Conservation (phyloP, 805 yeast genomes). For the Nakazawaea holstii region DNA sequence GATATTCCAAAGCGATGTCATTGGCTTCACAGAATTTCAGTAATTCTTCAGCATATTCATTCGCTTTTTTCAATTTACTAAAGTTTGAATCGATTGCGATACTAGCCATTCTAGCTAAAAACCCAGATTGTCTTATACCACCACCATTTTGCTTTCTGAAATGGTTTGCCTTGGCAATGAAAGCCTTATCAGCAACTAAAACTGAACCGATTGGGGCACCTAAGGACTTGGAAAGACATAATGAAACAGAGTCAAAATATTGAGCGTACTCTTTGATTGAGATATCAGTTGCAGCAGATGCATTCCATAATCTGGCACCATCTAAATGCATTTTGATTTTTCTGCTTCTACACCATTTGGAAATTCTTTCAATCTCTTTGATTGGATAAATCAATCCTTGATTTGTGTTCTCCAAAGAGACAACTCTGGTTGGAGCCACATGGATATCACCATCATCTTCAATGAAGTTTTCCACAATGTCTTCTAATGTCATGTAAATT, state of each 20-base stretch:
- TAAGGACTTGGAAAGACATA: constrained; percentile 82
- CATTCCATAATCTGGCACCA: constrained; percentile 93
- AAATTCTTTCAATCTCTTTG: constrained; percentile 69
- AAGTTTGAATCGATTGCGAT: constrained; percentile 71
- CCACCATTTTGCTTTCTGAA: constrained; percentile 92
- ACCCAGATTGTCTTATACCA: constrained; percentile 85
- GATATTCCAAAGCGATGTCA: constrained; percentile 57
- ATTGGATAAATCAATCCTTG: constrained; percentile 79
- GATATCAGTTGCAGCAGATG: constrained; percentile 65
- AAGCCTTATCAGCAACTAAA: constrained; percentile 57
- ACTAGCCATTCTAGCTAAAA: constrained; percentile 73
- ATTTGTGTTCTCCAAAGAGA: constrained; percentile 83
- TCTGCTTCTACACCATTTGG: constrained; percentile 59
- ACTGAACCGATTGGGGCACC: constrained; percentile 95
- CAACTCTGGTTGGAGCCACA: constrained; percentile 79
- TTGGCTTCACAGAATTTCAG: constrained; percentile 43
- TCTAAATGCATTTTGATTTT: constrained; percentile 71
- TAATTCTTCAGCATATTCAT: constrained; percentile 43
- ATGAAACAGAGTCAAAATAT: constrained; percentile 78
- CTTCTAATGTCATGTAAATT: constrained; percentile 71
- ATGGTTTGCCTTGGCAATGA: constrained; percentile 70
- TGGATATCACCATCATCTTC: constrained; percentile 82
- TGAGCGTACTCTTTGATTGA: constrained; percentile 65
- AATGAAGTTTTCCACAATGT: constrained; percentile 51
- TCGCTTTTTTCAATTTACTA: constrained; percentile 44